Conservation (phyloP, 371 early-diverging fungal genomes). For the Amoeboaphelidium occidentale region DNA sequence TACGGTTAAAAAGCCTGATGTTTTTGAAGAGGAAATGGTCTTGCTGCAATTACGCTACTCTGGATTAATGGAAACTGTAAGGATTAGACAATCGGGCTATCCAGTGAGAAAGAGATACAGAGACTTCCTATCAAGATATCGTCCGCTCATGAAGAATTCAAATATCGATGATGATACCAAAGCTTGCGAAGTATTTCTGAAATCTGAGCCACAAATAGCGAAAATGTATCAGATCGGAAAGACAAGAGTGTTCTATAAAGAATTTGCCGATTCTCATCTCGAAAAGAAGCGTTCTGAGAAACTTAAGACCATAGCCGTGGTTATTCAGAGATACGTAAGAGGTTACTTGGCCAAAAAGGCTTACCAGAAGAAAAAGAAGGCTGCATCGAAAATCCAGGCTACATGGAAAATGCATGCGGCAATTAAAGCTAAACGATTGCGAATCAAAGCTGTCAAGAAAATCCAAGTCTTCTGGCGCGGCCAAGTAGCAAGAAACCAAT, state of each 20-base stretch:
- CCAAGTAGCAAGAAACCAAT: no score
- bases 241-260: neutral
- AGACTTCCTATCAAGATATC: constrained; percentile 16
- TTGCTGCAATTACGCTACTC: constrained; percentile 34
- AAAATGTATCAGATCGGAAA: neutral
- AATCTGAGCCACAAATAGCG: neutral
- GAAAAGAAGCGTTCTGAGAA: neutral
- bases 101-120: constrained; percentile 12
- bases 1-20: constrained; percentile 9
- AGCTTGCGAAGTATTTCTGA: neutral
- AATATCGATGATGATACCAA: neutral
- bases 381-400: no score
- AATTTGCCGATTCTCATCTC: neutral
- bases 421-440: no score
- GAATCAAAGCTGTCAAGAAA: no score
- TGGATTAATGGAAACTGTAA: constrained; percentile 40
- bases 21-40: constrained; percentile 22
- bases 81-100: constrained; percentile 25
- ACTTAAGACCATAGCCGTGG: neutral
- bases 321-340: no score
- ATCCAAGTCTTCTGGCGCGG: no score
- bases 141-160: neutral
- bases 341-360: no score
- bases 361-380: no score
- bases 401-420: no score